Evolutionary conservation across 768 basidiomycete species (phyloP).

Genomic region (Boletellus sp.): DNA sequence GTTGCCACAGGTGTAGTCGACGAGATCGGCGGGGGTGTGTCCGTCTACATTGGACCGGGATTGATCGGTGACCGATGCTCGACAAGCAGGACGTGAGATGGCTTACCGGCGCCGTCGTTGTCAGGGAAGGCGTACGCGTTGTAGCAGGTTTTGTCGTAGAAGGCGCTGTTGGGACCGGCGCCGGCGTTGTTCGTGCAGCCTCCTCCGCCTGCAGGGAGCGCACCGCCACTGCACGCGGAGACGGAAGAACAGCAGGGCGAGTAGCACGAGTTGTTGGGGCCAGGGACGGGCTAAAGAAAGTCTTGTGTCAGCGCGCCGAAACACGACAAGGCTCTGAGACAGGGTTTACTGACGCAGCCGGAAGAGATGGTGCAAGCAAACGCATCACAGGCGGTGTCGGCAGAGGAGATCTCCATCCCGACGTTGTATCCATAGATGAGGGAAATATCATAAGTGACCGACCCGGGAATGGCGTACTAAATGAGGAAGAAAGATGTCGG

Average conservation of each 20-base stretch:
- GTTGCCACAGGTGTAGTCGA: slow-evolving; percentile 28
- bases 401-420: slow-evolving; percentile 33
- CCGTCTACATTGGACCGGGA: too few species aligned
- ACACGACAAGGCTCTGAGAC: neutral
- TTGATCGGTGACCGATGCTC: neutral
- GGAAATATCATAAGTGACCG: slow-evolving; percentile 32
- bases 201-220: slow-evolving; percentile 25
- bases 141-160: slow-evolving; percentile 27
- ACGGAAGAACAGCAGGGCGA: slow-evolving; percentile 30
- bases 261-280: slow-evolving; percentile 24
- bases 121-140: slow-evolving; percentile 34
- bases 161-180: slow-evolving; percentile 28
- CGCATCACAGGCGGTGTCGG: slow-evolving; percentile 22
- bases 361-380: slow-evolving; percentile 32
- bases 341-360: slow-evolving; percentile 25
- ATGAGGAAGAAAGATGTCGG: neutral
- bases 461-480: slow-evolving; percentile 24
- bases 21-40: slow-evolving; percentile 27
- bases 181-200: slow-evolving; percentile 28
- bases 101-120: slow-evolving; percentile 29
- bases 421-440: slow-evolving; percentile 34
- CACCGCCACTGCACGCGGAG: slow-evolving; percentile 26
- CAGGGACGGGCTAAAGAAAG: slow-evolving; percentile 25
- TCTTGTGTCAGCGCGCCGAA: neutral
- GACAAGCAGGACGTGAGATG: neutral